phyloP scores from a whole-genome alignment of 2,329 filamentous ascomycete genomes.

The Lachnellula suecica region DNA sequence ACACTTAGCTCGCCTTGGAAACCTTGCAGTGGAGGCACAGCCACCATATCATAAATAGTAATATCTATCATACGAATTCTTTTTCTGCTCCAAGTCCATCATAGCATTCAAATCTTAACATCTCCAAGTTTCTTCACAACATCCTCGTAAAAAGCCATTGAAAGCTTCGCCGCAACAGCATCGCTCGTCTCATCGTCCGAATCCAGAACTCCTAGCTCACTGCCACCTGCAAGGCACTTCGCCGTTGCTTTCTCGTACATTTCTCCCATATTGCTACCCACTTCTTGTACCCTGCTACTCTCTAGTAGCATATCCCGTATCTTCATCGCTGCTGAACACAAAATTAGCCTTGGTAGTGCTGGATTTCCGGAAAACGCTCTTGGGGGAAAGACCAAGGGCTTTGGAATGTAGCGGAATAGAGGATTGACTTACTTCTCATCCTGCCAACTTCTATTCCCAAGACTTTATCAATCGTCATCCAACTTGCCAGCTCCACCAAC shows the following conservation, averaged over 20 bases:
- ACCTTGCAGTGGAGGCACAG: not conserved
- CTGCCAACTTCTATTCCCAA: conserved; percentile 40
- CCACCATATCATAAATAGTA: not conserved
- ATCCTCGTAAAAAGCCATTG: conserved; percentile 42
- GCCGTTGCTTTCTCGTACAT: conserved; percentile 39
- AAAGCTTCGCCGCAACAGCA: conserved; percentile 40
- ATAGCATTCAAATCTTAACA: conserved; percentile 19
- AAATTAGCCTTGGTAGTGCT: too few relatives aligned
- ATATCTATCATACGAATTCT: not conserved
- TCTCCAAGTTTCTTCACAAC: conserved; percentile 43
- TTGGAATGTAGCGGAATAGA: too few relatives aligned
- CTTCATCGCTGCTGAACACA: conserved; percentile 28
- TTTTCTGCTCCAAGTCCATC: not conserved
- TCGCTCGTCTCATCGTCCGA: conserved; percentile 41
- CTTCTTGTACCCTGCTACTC: conserved; percentile 30
- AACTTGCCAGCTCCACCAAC: conserved; percentile 53
- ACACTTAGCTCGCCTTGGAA: too few relatives aligned
- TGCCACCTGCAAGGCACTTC: conserved; percentile 37
- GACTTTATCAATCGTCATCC: conserved; percentile 46
- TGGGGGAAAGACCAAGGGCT: too few relatives aligned
- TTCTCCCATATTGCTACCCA: conserved; percentile 41
- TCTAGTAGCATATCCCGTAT: conserved; percentile 36
- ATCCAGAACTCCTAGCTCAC: conserved; percentile 36
- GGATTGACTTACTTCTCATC: conserved; percentile 32
- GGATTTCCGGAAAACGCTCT: too few relatives aligned